Evolutionary conservation across 2,329 filamentous ascomycete genomes (phyloP), one percentile per base, ranked within the genome.

Genomic region (Plectosphaerella cucumerina): DNA sequence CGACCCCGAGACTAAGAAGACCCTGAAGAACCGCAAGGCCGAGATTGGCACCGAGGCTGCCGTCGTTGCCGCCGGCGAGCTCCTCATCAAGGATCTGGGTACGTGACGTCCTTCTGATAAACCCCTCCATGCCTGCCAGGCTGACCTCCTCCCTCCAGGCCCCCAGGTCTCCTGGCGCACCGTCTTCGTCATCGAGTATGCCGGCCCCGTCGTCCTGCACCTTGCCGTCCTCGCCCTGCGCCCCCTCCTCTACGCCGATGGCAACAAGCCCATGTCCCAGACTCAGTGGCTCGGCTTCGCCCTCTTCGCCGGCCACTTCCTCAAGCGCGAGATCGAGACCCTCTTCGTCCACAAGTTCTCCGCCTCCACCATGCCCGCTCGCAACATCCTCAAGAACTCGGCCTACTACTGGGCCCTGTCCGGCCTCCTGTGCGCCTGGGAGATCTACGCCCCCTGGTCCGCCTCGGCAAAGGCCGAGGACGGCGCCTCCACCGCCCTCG

Each of bases 11-110:
- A 81, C 77, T 54, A 82, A 78, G 68, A 84, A 82, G 75, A 82
- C 78, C 18, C 65, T 86, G 58, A 85, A 84, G 69, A 75, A 86
- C 68, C 77, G 81, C 58, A 78, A 74, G 60, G 80, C 81, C 18
- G 66, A 75, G 44, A 56, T 86, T 34, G 64, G 64, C 31, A 69
- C 78, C 51, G 74, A 78, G 59, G 62, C 72, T 26, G 71, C 72
- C 50, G 74, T 85, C 9, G 62, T 73, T 47, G 67, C 71, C 33
- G 65, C 71, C 12, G 73, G 74, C 52, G 78, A 84, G 67, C 69
- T 99, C 46, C 84, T 94, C 59, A 89, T 97, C 57, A 97, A 99
- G 75, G 93, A 99, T 67, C 78, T 99, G 26, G 94, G 91, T 93
- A 80, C 49, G 80, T 63, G 34, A 6, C 23, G 21, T 21, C 20